Base-by-base conservation (phyloP, 1,284 basidiomycete genomes). In the Trametes sp. region DNA sequence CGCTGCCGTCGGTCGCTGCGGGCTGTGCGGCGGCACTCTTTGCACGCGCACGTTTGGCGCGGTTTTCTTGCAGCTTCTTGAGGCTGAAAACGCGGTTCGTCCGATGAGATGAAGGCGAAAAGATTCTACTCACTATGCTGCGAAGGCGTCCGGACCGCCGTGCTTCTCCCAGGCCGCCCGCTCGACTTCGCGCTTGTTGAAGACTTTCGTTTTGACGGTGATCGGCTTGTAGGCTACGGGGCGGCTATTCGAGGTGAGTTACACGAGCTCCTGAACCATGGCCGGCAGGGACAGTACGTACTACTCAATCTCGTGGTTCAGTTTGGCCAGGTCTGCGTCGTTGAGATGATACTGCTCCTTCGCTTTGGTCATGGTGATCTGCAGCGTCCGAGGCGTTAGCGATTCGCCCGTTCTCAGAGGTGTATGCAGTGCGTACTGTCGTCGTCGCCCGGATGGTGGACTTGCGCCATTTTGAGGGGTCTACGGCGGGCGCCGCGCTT, bases 71-170 rank as follows among this genome's bases (percentile, higher is more conserved):
- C 16, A 41, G 16, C 16, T 19, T n/a, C 16, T n/a, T 41, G 16
- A 16, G 14, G 38, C 38, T 41, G 38, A 14, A 2, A 19, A 41
- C 6, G 38, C 3, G 16, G 16, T 6, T 19, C 7, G 14, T 19
- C 2, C 4, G 16, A 4, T n/a, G n/a, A n/a, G n/a, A n/a, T n/a
- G n/a, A n/a, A n/a, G n/a, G n/a, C n/a, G n/a, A n/a, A n/a, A n/a
- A n/a, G n/a, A n/a, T n/a, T 19, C 3, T 16, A 52, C 59, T 41
- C 49, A 61, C 59, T 36, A 31, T 33, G 48, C 24, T 29, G 56
- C 59, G 50, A 61, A 57, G 7, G 41, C 59, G 1, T 61, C 48
- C 10, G 59, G 59, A 1, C 59, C 59, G 13, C 52, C 59, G 41
- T 61, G 49, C 11, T 53, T 53, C 59, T 55, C 54, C 59, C 54